A percentile compares a stretch with the other conserved stretches of the same genome.
Evolutionary conservation across 108 stramenopile genomes (phyloP).

Genomic region (Schizochytrium sp.): DNA sequence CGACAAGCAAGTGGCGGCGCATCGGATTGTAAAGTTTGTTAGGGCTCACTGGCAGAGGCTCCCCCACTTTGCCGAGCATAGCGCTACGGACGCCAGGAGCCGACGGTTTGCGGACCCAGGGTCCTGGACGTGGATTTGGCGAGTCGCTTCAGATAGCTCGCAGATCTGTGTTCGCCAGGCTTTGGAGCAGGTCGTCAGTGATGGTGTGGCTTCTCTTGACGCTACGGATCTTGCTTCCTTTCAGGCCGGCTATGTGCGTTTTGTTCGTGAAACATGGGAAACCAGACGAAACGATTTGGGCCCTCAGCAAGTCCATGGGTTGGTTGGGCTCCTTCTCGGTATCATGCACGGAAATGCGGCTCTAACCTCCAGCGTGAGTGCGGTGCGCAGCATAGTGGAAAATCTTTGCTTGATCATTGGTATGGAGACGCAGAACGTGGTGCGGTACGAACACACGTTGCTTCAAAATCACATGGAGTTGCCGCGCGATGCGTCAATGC

Average conservation of each 20-base stretch:
- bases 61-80: too few relatives aligned
- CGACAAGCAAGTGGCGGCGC: too few relatives aligned
- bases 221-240: neutral
- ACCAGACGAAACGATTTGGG: neutral
- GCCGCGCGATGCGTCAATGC: too few relatives aligned
- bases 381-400: neutral
- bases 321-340: neutral
- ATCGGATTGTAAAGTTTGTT: too few relatives aligned
- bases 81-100: too few relatives aligned
- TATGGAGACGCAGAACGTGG: neutral
- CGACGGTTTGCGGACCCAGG: too few relatives aligned
- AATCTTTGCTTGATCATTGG: neutral
- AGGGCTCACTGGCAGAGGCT: too few relatives aligned
- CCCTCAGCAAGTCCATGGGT: neutral
- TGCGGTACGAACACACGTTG: neutral
- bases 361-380: neutral
- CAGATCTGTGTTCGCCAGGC: neutral
- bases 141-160: neutral
- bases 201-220: neutral
- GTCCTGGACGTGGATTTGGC: neutral
- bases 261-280: neutral
- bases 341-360: neutral
- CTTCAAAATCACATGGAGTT: neutral
- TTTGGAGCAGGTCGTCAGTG: neutral
- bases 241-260: neutral